Base-by-base conservation (phyloP, 352 stramenopile species). In the Pythium phragmiticola region DNA sequence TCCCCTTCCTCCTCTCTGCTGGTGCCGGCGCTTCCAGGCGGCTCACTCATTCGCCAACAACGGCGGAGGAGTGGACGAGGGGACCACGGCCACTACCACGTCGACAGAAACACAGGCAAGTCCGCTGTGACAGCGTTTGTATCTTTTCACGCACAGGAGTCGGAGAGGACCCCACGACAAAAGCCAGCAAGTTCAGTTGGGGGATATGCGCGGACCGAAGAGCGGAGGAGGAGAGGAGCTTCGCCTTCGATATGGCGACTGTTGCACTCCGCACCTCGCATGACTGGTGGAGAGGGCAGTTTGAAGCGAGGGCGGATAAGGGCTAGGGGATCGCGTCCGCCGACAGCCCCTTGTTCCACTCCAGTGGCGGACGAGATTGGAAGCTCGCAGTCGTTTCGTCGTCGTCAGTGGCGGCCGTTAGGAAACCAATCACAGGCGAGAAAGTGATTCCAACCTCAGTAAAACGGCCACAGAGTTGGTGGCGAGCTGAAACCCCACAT, bases 321-420 rank as follows among this genome's bases (percentile, higher is more conserved):
- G 65, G 57, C 3, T 72, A 72, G 65, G 65, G 65, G 65, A 72
- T 72, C 65, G 36, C 43, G 45, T 72, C 54, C 65, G 48, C 45
- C 51, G 17, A 19, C 41, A 50, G 41, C 49, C 49, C 30, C 26
- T 5, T 30, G 26, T 30, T 30, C 26, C 26, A 30, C 26, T 30
- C 26, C 0, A 12, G 1, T 30, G 57, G 60, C 51, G 61, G 61
- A 68, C 53, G 53, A 50, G 30, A 46, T 39, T 43, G 7, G 62
- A 68, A 68, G 54, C 26, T 5, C n/a, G 36, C 45, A 57, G 61
- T 68, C 61, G 61, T 68, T 68, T 68, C 61, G 36, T 39, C 37
- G 26, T 21, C 5, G 23, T 49, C 16, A 12, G 47, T 53, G 46
- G 23, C 46, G 57, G 46, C 57, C n/a, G 56, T 63, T 64, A 36